Percentiles rank a stretch among this genome's conserved stretches.
phyloP scores from a whole-genome alignment of 352 stramenopile genomes.

The Pythium phragmiticola region DNA sequence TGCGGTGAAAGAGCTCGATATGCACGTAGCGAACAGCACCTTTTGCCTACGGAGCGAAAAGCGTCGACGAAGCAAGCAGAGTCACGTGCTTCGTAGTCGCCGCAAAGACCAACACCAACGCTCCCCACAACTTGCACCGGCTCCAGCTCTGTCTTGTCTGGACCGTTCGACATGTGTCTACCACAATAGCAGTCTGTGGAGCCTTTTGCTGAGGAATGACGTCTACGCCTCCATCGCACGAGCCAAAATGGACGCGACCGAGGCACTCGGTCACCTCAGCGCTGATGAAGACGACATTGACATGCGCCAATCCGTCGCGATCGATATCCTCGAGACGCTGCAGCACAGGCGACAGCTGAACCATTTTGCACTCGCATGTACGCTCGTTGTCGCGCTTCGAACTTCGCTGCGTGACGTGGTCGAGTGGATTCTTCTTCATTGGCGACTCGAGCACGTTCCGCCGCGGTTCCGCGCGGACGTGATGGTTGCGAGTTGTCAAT shows the following conservation, averaged over 20 bases:
- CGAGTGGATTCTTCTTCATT: slow-evolving; percentile 10
- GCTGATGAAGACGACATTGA: background rate
- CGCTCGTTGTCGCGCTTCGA: slow-evolving; percentile 6
- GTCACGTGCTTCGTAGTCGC: background rate
- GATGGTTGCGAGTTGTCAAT: slow-evolving; percentile 7
- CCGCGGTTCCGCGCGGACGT: background rate
- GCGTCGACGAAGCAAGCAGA: background rate
- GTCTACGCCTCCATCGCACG: slow-evolving; percentile 3
- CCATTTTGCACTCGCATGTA: background rate
- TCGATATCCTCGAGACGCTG: slow-evolving; percentile 15
- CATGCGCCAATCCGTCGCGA: background rate
- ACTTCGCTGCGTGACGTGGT: slow-evolving; percentile 7
- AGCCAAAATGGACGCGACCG: slow-evolving; percentile 8
- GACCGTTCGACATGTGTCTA: slow-evolving; percentile 7
- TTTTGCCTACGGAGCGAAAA: slow-evolving; percentile 2
- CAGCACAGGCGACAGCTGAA: slow-evolving; percentile 18
- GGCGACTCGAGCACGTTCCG: background rate
- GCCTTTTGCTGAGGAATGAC: slow-evolving; percentile 8
- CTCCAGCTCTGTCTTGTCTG: background rate
- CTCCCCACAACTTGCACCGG: background rate
- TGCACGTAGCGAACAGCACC: background rate
- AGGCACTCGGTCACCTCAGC: slow-evolving; percentile 8
- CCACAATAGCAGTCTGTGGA: slow-evolving; percentile 7
- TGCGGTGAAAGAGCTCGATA: slow-evolving; percentile 2
- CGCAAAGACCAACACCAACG: background rate